phyloP scores from a whole-genome alignment of 352 stramenopile species.

The Globisporangium megalacanthum region DNA sequence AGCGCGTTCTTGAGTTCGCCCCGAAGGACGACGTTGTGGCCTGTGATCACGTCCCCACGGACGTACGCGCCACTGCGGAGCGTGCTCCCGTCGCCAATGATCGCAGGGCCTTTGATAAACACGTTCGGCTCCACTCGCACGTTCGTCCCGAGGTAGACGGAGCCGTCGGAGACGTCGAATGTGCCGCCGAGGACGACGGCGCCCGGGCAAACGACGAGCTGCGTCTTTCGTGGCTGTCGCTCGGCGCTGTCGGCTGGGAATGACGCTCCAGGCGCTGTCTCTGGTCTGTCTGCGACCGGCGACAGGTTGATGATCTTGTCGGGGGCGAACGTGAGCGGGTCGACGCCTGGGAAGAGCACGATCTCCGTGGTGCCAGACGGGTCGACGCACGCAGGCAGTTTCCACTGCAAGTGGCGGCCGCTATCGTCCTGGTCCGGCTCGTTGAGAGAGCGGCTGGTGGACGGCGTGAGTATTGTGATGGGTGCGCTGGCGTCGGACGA shows the following conservation, averaged over 20 bases:
- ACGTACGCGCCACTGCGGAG: constrained; percentile 65
- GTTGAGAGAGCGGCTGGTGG: constrained; percentile 24
- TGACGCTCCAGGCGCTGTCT: background rate
- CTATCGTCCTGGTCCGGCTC: constrained; percentile 32
- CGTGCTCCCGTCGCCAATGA: constrained; percentile 60
- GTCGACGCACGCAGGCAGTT: constrained; percentile 39
- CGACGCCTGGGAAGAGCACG: constrained; percentile 45
- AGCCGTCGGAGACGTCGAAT: constrained; percentile 67
- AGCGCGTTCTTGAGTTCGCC: constrained; percentile 70
- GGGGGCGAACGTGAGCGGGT: constrained; percentile 38
- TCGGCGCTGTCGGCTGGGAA: constrained; percentile 21
- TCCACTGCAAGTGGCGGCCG: constrained; percentile 18
- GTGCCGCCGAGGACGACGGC: constrained; percentile 48
- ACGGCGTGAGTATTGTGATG: constrained; percentile 35
- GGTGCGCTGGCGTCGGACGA: constrained; percentile 23
- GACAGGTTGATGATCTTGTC: constrained; percentile 61
- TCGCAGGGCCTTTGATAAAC: constrained; percentile 67
- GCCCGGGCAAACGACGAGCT: constrained; percentile 41
- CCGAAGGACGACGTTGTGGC: constrained; percentile 51
- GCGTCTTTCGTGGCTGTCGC: constrained; percentile 20
- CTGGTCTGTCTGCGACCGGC: background rate
- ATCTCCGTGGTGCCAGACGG: constrained; percentile 38
- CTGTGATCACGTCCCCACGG: constrained; percentile 61
- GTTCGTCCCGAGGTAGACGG: constrained; percentile 55
- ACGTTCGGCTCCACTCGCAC: constrained; percentile 64